phyloP scores from a whole-genome alignment of 192 early-diverging fungal species.

The Gaertneriomyces semiglobifer region DNA sequence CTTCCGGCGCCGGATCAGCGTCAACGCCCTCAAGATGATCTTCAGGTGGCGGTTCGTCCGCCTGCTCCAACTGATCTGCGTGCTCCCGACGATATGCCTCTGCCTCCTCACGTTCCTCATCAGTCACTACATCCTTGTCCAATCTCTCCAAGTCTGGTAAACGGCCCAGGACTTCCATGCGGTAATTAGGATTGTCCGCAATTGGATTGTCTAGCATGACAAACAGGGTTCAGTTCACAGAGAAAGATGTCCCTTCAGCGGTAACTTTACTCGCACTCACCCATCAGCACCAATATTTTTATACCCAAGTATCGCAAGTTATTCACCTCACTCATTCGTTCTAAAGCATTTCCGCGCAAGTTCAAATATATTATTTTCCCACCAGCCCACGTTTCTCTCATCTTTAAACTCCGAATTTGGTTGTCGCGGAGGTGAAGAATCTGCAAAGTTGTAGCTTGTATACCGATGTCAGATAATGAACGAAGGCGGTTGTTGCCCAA shows the following conservation, averaged over 20 bases:
- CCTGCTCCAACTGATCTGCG: too few relatives aligned
- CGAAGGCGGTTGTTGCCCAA: constrained; percentile 33
- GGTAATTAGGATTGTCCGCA: constrained; percentile 41
- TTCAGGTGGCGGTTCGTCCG: too few relatives aligned
- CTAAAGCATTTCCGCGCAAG: constrained; percentile 28
- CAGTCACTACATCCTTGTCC: constrained; percentile 51
- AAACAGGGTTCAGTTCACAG: too few relatives aligned
- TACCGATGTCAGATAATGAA: constrained; percentile 16
- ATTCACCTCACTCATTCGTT: constrained; percentile 8
- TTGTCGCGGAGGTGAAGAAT: constrained; percentile 50
- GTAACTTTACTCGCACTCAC: too few relatives aligned
- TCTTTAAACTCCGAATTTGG: constrained; percentile 36
- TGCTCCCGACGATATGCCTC: constrained; percentile 14
- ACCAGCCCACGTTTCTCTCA: background rate
- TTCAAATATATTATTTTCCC: constrained; percentile 45
- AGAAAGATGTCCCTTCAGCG: too few relatives aligned
- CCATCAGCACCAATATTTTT: constrained; percentile 34
- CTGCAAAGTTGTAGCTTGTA: constrained; percentile 41
- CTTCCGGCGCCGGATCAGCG: too few relatives aligned
- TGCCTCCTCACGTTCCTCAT: constrained; percentile 56
- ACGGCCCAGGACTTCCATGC: constrained; percentile 44
- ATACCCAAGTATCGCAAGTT: constrained; percentile 38
- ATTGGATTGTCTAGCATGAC: constrained; percentile 47
- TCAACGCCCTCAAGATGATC: too few relatives aligned
- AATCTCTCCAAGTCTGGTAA: constrained; percentile 47